Percentiles rank a stretch among this genome's conserved stretches.
These are phyloP conservation scores for Yamadazyma trypodendri DNA, from an alignment of 1,139 yeast genomes.

Conservation along the genomic window DNA sequence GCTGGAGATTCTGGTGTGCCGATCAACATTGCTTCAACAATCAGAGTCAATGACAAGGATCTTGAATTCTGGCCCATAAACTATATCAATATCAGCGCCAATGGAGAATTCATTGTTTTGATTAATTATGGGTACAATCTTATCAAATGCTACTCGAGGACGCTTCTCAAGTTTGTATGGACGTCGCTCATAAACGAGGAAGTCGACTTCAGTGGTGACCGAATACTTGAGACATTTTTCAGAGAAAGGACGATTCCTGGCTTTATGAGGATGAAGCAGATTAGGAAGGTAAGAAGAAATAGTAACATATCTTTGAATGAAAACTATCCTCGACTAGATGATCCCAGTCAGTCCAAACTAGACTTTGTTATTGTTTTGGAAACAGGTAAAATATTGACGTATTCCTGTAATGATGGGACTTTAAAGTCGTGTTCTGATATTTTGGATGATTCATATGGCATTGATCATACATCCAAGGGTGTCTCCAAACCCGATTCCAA, in stretches of 20 bases:
- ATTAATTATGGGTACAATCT: conserved; percentile 49
- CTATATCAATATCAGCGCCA: conserved; percentile 56
- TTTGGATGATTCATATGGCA: conserved; percentile 23
- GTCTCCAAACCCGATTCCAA: no score
- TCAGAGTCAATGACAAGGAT: conserved; percentile 17
- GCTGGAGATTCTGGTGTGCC: conserved; percentile 22
- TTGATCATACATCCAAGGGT: conserved; percentile 10
- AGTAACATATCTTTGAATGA: conserved; percentile 37
- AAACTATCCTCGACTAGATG: conserved; percentile 26
- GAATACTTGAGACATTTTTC: conserved; percentile 58
- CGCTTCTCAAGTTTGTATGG: conserved; percentile 55
- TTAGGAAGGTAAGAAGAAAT: conserved; percentile 27
- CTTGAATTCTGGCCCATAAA: conserved; percentile 66
- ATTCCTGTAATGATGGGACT: conserved; percentile 50
- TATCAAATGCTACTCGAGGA: conserved; percentile 60
- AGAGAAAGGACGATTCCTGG: conserved; percentile 55
- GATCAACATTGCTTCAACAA: conserved; percentile 43
- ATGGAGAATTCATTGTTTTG: conserved; percentile 60
- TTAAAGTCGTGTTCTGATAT: conserved; percentile 24
- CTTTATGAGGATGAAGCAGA: conserved; percentile 44
- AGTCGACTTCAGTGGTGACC: conserved; percentile 22
- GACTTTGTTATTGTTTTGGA: conserved; percentile 37
- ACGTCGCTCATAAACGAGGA: conserved; percentile 22
- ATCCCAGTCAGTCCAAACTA: conserved; percentile 22
- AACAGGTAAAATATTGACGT: conserved; percentile 46